Evolutionary conservation across 2,329 filamentous ascomycete genomes (phyloP).

Genomic region (Pseudogymnoascus sp.): DNA sequence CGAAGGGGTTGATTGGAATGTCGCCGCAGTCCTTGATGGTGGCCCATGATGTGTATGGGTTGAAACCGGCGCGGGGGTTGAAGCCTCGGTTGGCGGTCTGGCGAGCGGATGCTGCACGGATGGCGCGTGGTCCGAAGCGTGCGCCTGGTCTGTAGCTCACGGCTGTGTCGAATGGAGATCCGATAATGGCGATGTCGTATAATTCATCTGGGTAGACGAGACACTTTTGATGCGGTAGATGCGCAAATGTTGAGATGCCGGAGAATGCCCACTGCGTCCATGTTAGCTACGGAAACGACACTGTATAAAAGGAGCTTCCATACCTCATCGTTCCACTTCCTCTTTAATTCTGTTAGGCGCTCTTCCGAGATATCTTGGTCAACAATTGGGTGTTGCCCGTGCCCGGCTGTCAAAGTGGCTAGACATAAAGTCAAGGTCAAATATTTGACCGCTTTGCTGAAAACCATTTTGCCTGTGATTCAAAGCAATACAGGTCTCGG

Average conservation of each 20-base stretch:
- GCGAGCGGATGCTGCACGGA: constrained; percentile 72
- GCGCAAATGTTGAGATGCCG: constrained; percentile 69
- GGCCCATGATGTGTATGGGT: constrained; percentile 75
- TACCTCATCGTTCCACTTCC: neutral
- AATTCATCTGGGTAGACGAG: constrained; percentile 54
- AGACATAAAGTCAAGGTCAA: neutral
- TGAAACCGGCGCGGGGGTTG: constrained; percentile 74
- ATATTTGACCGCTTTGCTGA: neutral
- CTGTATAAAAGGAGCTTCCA: no score
- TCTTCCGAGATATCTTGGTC: neutral
- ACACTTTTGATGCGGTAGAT: constrained; percentile 61
- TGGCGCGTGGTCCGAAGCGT: constrained; percentile 80
- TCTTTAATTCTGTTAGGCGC: neutral
- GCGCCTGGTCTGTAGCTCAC: constrained; percentile 64
- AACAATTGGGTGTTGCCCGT: neutral
- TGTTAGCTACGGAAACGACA: neutral
- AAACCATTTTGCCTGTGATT: neutral
- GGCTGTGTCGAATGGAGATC: constrained; percentile 67
- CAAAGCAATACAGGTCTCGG: neutral
- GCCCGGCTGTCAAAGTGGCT: neutral
- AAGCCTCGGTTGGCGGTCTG: constrained; percentile 74
- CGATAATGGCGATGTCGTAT: constrained; percentile 66
- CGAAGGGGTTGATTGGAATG: constrained; percentile 77
- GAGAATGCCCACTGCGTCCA: constrained; percentile 51
- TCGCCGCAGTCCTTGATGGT: constrained; percentile 83